Evolutionary conservation across 805 yeast species (phyloP), one percentile per base, ranked within the genome.

Genomic region (Wilhelminamyces savonicus): DNA sequence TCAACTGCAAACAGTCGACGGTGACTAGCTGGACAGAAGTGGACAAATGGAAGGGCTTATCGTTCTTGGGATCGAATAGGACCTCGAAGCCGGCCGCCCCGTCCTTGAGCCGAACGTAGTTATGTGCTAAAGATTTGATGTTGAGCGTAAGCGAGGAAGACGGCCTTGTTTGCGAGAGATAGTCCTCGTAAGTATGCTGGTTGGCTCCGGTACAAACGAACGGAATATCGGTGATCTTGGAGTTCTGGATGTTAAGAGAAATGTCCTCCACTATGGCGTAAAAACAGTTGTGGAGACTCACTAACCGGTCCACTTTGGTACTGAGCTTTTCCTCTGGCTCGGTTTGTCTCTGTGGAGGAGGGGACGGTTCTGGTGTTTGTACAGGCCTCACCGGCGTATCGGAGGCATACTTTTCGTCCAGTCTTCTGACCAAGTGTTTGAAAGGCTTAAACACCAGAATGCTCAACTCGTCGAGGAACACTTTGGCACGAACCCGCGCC

Each of bases 31-130:
- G 67, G 2, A 59, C 30, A 1, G 67, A 52, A 6, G 45, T 35
- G 7, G 60, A 50, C 20, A 54, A 35, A 25, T 63, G 62, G 14
- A 61, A 36, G 2, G 70, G 69, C 6, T 30, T 31, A 30, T 62
- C 66, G 4, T 31, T 25, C 2, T 32, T 23, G 2, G 56, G 41
- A 28, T 56, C 50, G 39, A 64, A 65, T 12, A 61, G 42, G 5
- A 56, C 55, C 23, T 60, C 62, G 36, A 54, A 65, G 1, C 70
- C 71, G 4, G 70, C 67, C 8, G 38, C 7, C 7, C 18, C 20
- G 4, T 23, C 24, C 6, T n/a, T 9, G 15, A 23, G 14, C 24
- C 13, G n/a, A 4, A 6, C 10, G 10, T 12, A n/a, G 6, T 12
- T 23, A 16, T 12, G 7, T 14, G 16, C 5, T 9, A 12, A 9